phyloP scores from a whole-genome alignment of 2,329 filamentous ascomycete species.

The Verticillium nonalfalfae region DNA sequence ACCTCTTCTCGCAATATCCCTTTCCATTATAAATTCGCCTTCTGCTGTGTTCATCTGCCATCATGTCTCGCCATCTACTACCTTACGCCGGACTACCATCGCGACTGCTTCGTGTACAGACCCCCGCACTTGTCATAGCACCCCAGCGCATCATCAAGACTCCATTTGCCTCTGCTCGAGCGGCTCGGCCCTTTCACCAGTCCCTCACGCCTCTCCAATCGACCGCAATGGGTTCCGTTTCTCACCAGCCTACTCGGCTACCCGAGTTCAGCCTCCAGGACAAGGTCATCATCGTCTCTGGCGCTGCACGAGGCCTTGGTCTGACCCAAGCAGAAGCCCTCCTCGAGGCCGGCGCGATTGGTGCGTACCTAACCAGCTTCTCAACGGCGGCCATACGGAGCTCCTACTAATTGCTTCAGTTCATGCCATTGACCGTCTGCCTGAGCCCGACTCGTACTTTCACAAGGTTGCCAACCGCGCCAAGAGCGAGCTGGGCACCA shows the following conservation, averaged over 20 bases:
- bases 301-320: conserved; percentile 70
- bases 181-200: not conserved
- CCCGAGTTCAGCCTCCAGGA: conserved; percentile 71
- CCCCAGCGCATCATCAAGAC: not conserved
- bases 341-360: conserved; percentile 69
- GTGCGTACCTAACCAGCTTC: not conserved
- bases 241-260: conserved; percentile 26
- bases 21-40: not conserved
- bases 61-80: conserved; percentile 2
- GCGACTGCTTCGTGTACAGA: not conserved
- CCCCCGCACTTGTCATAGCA: not conserved
- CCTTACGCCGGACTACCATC: not conserved
- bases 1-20: not conserved
- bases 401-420: conserved; percentile 26
- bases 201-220: not conserved
- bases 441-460: conserved; percentile 50
- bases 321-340: conserved; percentile 73
- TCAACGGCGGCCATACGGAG: not conserved
- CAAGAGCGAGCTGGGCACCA: conserved; percentile 56
- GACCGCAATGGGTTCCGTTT: not conserved
- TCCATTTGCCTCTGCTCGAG: not conserved
- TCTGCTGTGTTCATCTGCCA: not conserved
- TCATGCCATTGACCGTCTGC: conserved; percentile 59
- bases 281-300: conserved; percentile 72
- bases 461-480: conserved; percentile 58